phyloP scores from a whole-genome alignment of 345 rosid species.

The Sonneratia alba region DNA sequence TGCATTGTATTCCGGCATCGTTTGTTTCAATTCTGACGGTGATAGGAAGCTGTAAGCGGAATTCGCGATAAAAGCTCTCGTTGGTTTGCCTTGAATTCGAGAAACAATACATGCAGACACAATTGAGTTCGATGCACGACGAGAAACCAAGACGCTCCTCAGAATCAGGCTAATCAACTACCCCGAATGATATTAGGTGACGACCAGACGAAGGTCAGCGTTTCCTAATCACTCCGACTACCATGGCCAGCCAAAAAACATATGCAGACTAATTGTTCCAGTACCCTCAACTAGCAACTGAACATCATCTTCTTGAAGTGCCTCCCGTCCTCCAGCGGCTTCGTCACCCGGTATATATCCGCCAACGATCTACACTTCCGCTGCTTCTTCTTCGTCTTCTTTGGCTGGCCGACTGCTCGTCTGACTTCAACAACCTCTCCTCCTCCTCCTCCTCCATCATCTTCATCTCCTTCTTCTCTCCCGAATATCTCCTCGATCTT shows the following conservation, averaged over 20 bases:
- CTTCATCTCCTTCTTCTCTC: conserved; percentile 12
- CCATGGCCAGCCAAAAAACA: background rate
- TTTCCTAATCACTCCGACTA: background rate
- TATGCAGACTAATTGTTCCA: background rate
- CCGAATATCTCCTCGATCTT: conserved; percentile 33
- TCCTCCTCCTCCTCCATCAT: conserved; percentile 1
- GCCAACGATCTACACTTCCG: background rate
- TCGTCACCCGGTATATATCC: conserved; percentile 1
- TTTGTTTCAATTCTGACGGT: too few species aligned
- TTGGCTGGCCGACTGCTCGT: background rate
- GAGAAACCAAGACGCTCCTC: too few species aligned
- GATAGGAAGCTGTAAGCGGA: too few species aligned
- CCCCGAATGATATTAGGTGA: too few species aligned
- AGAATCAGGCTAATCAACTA: too few species aligned
- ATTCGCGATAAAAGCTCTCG: too few species aligned
- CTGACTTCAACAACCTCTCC: background rate
- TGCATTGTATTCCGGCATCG: too few species aligned
- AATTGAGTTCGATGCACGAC: too few species aligned
- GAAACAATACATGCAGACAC: too few species aligned
- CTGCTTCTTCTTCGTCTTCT: conserved; percentile 5
- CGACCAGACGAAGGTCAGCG: too few species aligned
- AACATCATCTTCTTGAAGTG: background rate
- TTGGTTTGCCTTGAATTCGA: too few species aligned
- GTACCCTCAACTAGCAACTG: background rate
- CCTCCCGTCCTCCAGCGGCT: background rate